Evolutionary conservation across 768 basidiomycete species (phyloP), one percentile per base, ranked within the genome.

Genomic region (Tylopilus felleus): DNA sequence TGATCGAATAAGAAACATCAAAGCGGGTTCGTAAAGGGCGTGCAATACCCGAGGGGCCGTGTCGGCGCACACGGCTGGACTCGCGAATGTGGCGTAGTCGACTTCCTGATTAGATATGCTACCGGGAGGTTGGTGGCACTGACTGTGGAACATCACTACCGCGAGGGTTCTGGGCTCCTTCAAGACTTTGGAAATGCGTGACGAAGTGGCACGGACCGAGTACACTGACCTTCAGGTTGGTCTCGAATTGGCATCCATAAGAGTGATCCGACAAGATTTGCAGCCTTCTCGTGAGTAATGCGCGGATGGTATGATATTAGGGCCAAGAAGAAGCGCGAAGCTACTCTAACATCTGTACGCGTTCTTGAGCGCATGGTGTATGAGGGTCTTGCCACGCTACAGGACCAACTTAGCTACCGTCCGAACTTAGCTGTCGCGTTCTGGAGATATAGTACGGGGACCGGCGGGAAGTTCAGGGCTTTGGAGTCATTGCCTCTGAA

Each of bases 401-500:
- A 47, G 14, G 40, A 36, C 16, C 45, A 54, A 54, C 52, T 47
- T 48, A 21, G 49, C 39, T 31, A 41, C 41, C n/a, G 14, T 61
- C 47, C 25, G 47, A 41, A 8, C 42, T n/a, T 45, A 51, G 43
- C 28, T 22, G 27, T 42, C 46, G 10, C 21, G 33, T 17, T 29
- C 48, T 41, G 13, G 33, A 23, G 29, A 44, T 51, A 40, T n/a
- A 13, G 21, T 47, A 38, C 28, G 19, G 21, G 38, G 44, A 50
- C 33, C 14, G 28, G 23, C 22, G 36, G 41, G 33, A n/a, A 19
- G 48, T 16, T 70, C 70, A 70, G 36, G 60, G 64, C 47, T 72
- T 70, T 21, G 64, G 63, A 19, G 48, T 50, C 68, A 72, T 71
- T 27, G 70, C 66, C 57, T 70, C 69, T 72, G 65, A 39, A 61